Evolutionary conservation across 177 flowering plant genomes (phyloP).

Genomic region (Vitis hybrid): DNA sequence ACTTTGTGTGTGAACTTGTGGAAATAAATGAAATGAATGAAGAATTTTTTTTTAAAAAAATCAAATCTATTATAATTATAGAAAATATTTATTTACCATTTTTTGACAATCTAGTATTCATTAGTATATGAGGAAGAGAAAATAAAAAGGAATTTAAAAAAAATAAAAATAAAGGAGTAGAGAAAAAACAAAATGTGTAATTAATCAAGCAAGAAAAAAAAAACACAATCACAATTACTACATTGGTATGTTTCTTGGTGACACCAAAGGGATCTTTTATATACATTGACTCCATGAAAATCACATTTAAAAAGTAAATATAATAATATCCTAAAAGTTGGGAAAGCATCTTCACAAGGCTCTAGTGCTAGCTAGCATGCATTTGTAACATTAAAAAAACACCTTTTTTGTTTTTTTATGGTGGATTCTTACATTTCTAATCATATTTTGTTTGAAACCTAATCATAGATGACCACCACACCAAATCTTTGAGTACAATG

Average conservation of each 20-base stretch:
- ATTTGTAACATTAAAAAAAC: background rate
- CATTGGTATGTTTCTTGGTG: background rate
- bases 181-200: too few relatives aligned
- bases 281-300: background rate
- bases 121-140: too few relatives aligned
- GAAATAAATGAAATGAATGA: too few relatives aligned
- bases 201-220: too few relatives aligned
- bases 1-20: too few relatives aligned
- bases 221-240: background rate
- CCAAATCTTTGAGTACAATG: background rate
- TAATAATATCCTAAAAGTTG: constrained; percentile 9
- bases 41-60: too few relatives aligned
- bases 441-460: background rate
- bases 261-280: background rate
- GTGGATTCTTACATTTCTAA: background rate
- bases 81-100: too few relatives aligned
- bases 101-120: too few relatives aligned
- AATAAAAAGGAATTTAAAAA: too few relatives aligned
- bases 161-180: too few relatives aligned
- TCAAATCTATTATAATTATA: too few relatives aligned
- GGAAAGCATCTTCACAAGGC: background rate
- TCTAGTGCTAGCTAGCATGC: background rate
- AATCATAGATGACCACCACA: background rate
- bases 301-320: background rate
- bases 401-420: too few relatives aligned